Evolutionary conservation across 2,329 filamentous ascomycete genomes (phyloP).

Genomic region (Sarocladium oryzae): DNA sequence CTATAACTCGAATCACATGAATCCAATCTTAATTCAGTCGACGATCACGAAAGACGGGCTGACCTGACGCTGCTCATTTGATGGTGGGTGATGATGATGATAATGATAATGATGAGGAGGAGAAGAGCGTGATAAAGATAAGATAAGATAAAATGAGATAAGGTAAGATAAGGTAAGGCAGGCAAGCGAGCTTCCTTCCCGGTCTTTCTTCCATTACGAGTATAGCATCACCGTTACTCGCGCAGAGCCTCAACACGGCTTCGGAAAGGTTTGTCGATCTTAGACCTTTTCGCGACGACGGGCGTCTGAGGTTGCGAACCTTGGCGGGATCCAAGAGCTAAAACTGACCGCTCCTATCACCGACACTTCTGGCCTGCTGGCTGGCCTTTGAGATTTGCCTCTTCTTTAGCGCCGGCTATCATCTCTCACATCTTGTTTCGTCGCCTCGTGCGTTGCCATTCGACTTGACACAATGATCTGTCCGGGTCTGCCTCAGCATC

Average conservation of each 20-base stretch:
- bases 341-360: slow-evolving; percentile 2
- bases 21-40: background rate
- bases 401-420: slow-evolving; percentile 1
- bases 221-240: background rate
- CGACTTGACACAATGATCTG: slow-evolving; percentile 5
- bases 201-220: background rate
- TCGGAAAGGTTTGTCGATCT: background rate
- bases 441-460: background rate
- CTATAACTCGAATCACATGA: background rate
- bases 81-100: too few relatives aligned
- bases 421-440: slow-evolving; percentile 1
- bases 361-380: background rate
- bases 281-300: background rate
- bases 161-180: background rate
- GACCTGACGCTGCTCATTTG: background rate
- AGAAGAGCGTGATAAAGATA: too few relatives aligned
- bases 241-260: slow-evolving; percentile 3
- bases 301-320: background rate
- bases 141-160: too few relatives aligned
- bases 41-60: background rate
- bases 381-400: background rate
- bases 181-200: background rate
- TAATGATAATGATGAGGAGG: too few relatives aligned
- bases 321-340: background rate
- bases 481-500: background rate